Base-by-base conservation (phyloP, 116 monocot species). In the Papilionanthe hybrid region DNA sequence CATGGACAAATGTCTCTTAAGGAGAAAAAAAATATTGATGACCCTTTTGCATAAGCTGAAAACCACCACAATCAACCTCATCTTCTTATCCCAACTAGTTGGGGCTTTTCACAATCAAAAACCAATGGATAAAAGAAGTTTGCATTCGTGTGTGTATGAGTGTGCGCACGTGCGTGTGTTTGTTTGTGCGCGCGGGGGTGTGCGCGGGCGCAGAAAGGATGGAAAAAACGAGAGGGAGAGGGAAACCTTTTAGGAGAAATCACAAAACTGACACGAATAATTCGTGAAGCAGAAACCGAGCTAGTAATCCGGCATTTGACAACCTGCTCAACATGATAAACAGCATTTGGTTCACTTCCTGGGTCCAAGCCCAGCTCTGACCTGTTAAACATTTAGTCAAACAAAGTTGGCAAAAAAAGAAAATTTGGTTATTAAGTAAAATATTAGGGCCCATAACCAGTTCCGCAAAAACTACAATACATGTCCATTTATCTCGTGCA, bases 281-380 rank as follows among this genome's bases (percentile, higher is more conserved):
- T 94, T 72, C 91, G 53, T 53, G 53, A 53, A 53, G 53, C 53
- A 53, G 53, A 83, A 75, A 78, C 83, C 55, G 87, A 87, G 86
- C 87, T 88, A 30, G 88, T 78, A 83, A 98, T 82, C 75, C 94
- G 87, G 81, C 97, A 98, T 83, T 94, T 98, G 49, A 98, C 84
- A 72, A 98, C 97, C 79, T 98, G 94, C 29, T 94, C 97, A 88
- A 88, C 86, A 81, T 98, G 94, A 87, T 89, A 94, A 9, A 83
- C 82, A 75, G 82, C 72, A 86, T 55, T 78, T 79, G 92, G 77
- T 60, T 92, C 91, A 84, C 75, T 87, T 77, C 91, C 97, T 18
- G 92, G 89, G 19, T 94, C 92, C 81, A 98, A 85, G 55, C 88
- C 89, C 88, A 94, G 94, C 84, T 98, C 94, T 71, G 91, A 89